phyloP scores from a whole-genome alignment of 2,329 filamentous ascomycete genomes.

The Raffaelea deltoideospora region DNA sequence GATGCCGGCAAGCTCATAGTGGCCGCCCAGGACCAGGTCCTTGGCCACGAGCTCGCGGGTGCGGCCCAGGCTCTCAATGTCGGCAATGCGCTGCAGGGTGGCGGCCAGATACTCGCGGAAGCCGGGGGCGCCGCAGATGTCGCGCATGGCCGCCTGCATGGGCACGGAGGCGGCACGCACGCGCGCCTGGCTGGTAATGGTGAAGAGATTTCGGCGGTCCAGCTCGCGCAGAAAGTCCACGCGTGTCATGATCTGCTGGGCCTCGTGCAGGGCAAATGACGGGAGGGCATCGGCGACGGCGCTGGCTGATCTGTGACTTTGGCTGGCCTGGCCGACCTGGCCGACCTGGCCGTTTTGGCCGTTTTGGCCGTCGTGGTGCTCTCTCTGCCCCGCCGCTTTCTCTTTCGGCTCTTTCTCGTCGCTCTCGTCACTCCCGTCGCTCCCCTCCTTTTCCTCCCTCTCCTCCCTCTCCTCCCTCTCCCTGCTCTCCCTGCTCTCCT shows the following conservation, averaged over 20 bases:
- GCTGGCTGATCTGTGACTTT: slow-evolving; percentile 1
- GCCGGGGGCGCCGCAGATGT: slow-evolving; percentile 61
- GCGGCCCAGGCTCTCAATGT: slow-evolving; percentile 82
- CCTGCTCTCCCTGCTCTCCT: slow-evolving; percentile 24
- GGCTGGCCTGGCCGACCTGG: slow-evolving; percentile 47
- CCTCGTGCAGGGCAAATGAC: slow-evolving; percentile 64
- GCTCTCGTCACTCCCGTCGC: no score
- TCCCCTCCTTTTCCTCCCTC: neutral
- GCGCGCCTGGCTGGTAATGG: slow-evolving; percentile 72
- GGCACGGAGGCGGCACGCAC: slow-evolving; percentile 90
- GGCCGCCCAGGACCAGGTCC: slow-evolving; percentile 73
- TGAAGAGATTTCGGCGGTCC: slow-evolving; percentile 89
- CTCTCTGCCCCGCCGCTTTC: no score
- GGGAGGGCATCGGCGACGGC: slow-evolving; percentile 58
- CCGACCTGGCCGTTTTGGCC: no score
- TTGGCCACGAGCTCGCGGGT: slow-evolving; percentile 95
- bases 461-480: neutral
- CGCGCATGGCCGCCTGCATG: slow-evolving; percentile 83
- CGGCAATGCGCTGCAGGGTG: slow-evolving; percentile 73
- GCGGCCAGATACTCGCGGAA: slow-evolving; percentile 73
- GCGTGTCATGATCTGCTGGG: slow-evolving; percentile 86
- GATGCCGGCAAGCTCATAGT: slow-evolving; percentile 46
- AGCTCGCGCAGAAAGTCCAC: slow-evolving; percentile 88
- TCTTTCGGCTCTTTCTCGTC: neutral
- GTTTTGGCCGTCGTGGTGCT: no score